Evolutionary conservation across 768 basidiomycete species (phyloP).

Genomic region (Xanthoconium stramineum): DNA sequence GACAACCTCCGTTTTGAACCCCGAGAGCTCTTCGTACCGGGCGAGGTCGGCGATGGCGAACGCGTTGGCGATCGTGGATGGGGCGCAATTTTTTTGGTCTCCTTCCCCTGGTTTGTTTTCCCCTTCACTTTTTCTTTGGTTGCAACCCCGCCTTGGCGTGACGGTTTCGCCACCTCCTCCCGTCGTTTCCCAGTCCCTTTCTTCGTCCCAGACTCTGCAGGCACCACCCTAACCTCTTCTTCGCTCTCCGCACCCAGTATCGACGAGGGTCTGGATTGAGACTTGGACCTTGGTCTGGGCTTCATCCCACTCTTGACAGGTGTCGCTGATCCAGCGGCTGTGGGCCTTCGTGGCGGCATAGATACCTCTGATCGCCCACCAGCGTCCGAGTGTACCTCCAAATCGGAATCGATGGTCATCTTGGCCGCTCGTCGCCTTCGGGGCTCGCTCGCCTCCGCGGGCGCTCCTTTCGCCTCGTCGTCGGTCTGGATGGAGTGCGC

Average conservation of each 20-base stretch:
- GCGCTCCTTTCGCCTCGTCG: neutral
- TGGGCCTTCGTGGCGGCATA: slow-evolving; percentile 9
- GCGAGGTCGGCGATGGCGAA: slow-evolving; percentile 7
- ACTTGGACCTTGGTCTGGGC: slow-evolving; percentile 17
- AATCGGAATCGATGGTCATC: neutral
- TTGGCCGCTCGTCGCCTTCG: neutral
- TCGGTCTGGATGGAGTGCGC: neutral
- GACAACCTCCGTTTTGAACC: slow-evolving; percentile 24
- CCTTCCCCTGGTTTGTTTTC: neutral
- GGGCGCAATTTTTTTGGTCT: neutral
- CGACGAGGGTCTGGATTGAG: slow-evolving; percentile 2
- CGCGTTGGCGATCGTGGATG: slow-evolving; percentile 5
- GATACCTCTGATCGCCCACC: slow-evolving; percentile 1
- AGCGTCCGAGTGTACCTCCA: neutral
- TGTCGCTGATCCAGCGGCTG: slow-evolving; percentile 5
- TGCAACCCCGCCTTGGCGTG: neutral
- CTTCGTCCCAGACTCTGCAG: neutral
- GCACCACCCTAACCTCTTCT: neutral
- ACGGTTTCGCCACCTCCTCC: neutral
- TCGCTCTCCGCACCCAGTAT: neutral
- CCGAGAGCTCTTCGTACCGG: neutral
- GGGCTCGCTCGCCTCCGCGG: neutral
- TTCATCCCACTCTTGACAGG: slow-evolving; percentile 30
- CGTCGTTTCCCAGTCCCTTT: neutral
- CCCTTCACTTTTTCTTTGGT: slow-evolving; percentile 1